Percentiles rank a stretch among this genome's conserved stretches.
These are phyloP conservation scores for Mycena filopes DNA, from an alignment of 768 basidiomycete species.

Conservation along the genomic window DNA sequence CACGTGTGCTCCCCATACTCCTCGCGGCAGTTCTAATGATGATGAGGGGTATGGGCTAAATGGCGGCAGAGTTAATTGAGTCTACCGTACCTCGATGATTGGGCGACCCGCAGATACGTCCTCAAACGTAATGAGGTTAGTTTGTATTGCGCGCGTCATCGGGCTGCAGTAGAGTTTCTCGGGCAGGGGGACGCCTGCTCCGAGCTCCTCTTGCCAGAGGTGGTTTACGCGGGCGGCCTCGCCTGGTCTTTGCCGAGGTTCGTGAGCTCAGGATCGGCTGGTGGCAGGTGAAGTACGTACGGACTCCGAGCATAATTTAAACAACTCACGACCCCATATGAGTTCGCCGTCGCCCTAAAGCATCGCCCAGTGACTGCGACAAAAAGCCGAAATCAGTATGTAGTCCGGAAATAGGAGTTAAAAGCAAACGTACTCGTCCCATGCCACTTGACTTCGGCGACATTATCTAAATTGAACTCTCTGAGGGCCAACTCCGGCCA, in stretches of 20 bases:
- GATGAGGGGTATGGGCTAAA: neutral
- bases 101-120: slow-evolving; percentile 46
- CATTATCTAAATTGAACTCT: slow-evolving; percentile 62
- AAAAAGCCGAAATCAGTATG: slow-evolving; percentile 1
- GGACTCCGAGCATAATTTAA: neutral
- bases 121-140: slow-evolving; percentile 63
- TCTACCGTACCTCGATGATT: slow-evolving; percentile 64
- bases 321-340: slow-evolving; percentile 76
- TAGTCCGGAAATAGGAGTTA: neutral
- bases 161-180: slow-evolving; percentile 71
- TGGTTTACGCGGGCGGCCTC: slow-evolving; percentile 58
- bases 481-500: neutral
- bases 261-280: slow-evolving; percentile 77
- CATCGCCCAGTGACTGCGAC: slow-evolving; percentile 69
- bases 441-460: slow-evolving; percentile 68
- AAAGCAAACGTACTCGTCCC: slow-evolving; percentile 62
- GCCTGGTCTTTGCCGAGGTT: slow-evolving; percentile 68
- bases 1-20: slow-evolving; percentile 76
- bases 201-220: slow-evolving; percentile 62
- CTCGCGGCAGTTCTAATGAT: slow-evolving; percentile 70
- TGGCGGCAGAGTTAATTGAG: neutral
- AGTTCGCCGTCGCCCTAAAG: slow-evolving; percentile 72
- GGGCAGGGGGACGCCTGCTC: slow-evolving; percentile 59
- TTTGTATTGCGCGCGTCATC: slow-evolving; percentile 68
- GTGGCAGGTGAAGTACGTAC: neutral